Percentiles rank a stretch among this genome's conserved stretches.
These are phyloP conservation scores for Penicillium pancosmium DNA, from an alignment of 495 filamentous ascomycete species.

Conservation along the genomic window DNA sequence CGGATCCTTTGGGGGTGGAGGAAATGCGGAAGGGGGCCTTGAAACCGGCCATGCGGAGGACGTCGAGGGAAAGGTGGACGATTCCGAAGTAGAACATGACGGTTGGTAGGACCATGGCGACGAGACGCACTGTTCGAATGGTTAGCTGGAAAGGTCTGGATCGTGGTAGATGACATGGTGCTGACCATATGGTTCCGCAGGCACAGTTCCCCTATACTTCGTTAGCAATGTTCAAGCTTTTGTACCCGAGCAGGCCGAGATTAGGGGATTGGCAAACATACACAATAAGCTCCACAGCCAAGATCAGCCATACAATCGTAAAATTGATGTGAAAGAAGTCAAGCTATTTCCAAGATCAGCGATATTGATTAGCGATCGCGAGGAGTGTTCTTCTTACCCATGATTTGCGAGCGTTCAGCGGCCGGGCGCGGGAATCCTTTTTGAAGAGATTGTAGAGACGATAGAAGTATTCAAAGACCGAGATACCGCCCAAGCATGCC, in stretches of 20 bases:
- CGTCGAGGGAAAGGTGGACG: slow-evolving; percentile 54
- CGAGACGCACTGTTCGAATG: slow-evolving; percentile 52
- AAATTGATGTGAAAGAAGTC: slow-evolving; percentile 69
- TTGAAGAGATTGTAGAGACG: slow-evolving; percentile 47
- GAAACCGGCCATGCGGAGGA: slow-evolving; percentile 43
- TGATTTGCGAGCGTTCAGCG: slow-evolving; percentile 53
- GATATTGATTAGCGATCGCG: not conserved
- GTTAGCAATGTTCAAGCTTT: slow-evolving; percentile 26
- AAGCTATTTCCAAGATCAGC: slow-evolving; percentile 34
- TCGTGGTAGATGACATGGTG: slow-evolving; percentile 9
- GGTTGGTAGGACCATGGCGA: slow-evolving; percentile 62
- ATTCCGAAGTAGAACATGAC: slow-evolving; percentile 63
- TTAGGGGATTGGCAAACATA: slow-evolving; percentile 26
- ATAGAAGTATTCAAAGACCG: slow-evolving; percentile 61
- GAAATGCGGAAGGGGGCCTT: slow-evolving; percentile 71
- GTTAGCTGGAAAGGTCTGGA: slow-evolving; percentile 24
- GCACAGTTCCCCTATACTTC: slow-evolving; percentile 42
- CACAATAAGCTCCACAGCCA: slow-evolving; percentile 58
- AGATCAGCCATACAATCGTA: slow-evolving; percentile 52
- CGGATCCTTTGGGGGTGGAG: slow-evolving; percentile 68
- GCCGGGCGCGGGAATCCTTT: slow-evolving; percentile 53
- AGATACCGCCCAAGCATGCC: slow-evolving; percentile 56
- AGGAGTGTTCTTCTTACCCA: slow-evolving; percentile 39
- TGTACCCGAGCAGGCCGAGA: not conserved
- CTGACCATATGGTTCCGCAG: slow-evolving; percentile 40